These are phyloP conservation scores for Pleurotus platypus DNA, from an alignment of 768 basidiomycete species.

Conservation along the genomic window DNA sequence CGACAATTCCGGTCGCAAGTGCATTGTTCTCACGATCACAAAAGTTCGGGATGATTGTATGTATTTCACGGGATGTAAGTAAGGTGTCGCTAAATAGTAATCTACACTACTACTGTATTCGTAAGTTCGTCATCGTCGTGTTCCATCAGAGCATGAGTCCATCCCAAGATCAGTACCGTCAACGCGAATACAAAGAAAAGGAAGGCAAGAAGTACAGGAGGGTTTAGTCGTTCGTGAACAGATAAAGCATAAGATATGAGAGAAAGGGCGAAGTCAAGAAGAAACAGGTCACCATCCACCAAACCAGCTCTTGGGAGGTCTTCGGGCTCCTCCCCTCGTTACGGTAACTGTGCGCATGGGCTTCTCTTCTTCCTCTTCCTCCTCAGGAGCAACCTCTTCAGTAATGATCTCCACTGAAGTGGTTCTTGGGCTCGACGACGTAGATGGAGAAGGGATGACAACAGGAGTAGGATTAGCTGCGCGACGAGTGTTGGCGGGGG, in stretches of 20 bases:
- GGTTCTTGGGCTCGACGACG: conserved; percentile 66
- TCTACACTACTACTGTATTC: conserved; percentile 9
- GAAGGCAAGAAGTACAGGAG: conserved; percentile 1
- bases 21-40: background rate
- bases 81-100: conserved; percentile 10
- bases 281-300: conserved; percentile 46
- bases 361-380: conserved; percentile 31
- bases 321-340: conserved; percentile 43
- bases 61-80: background rate
- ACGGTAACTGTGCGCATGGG: conserved; percentile 35
- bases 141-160: conserved; percentile 10
- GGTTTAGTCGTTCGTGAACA: conserved; percentile 5
- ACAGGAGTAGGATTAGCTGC: conserved; percentile 73
- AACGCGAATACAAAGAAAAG: conserved; percentile 2
- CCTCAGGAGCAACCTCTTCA: conserved; percentile 53
- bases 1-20: background rate
- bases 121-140: conserved; percentile 4
- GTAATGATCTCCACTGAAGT: conserved; percentile 68
- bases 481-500: conserved; percentile 75
- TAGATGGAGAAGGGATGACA: conserved; percentile 50
- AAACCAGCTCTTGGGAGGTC: conserved; percentile 57
- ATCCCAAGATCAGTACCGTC: conserved; percentile 4
- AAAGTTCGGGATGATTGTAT: background rate
- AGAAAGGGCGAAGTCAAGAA: conserved; percentile 29
- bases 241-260: conserved; percentile 5